Percentiles rank a stretch among this genome's conserved stretches.
Evolutionary conservation across 2,329 filamentous ascomycete genomes (phyloP).

Genomic region (Fusarium irregulare): DNA sequence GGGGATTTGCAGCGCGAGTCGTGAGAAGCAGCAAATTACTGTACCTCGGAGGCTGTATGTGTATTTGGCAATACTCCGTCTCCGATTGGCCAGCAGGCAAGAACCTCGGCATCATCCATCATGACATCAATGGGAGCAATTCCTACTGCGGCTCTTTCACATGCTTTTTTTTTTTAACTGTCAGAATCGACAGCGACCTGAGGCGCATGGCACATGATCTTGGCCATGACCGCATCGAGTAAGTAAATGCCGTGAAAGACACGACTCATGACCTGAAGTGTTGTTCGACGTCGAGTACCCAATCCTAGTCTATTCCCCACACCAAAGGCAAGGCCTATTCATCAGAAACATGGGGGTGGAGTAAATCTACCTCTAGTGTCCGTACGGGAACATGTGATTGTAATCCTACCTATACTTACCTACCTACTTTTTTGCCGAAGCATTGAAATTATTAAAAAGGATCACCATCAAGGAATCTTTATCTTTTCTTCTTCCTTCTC

Average conservation of each 20-base stretch:
- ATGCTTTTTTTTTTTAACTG: constrained; percentile 20
- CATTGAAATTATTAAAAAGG: constrained; percentile 36
- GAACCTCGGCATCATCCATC: constrained; percentile 44
- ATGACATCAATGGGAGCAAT: constrained; percentile 42
- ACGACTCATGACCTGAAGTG: constrained; percentile 37
- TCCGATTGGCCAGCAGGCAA: constrained; percentile 34
- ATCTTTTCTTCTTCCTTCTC: neutral
- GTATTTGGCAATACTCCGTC: constrained; percentile 40
- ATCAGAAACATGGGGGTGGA: constrained; percentile 27
- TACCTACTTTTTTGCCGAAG: constrained; percentile 39
- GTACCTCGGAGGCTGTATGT: constrained; percentile 24
- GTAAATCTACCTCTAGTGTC: constrained; percentile 2
- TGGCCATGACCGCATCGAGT: constrained; percentile 39
- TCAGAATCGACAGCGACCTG: constrained; percentile 13
- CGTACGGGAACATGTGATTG: constrained; percentile 42
- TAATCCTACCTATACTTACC: neutral
- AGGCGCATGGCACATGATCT: constrained; percentile 40
- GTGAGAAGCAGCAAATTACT: constrained; percentile 10
- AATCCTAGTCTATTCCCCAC: constrained; percentile 10
- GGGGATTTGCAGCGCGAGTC: constrained; percentile 11
- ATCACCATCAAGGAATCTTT: constrained; percentile 1
- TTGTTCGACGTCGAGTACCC: constrained; percentile 2
- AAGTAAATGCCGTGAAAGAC: constrained; percentile 15
- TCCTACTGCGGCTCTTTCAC: constrained; percentile 34
- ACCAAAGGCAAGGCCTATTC: neutral